Evolutionary conservation across 257 asterid genomes (phyloP), one percentile per base, ranked within the genome.

Genomic region (Fraxinus americana): DNA sequence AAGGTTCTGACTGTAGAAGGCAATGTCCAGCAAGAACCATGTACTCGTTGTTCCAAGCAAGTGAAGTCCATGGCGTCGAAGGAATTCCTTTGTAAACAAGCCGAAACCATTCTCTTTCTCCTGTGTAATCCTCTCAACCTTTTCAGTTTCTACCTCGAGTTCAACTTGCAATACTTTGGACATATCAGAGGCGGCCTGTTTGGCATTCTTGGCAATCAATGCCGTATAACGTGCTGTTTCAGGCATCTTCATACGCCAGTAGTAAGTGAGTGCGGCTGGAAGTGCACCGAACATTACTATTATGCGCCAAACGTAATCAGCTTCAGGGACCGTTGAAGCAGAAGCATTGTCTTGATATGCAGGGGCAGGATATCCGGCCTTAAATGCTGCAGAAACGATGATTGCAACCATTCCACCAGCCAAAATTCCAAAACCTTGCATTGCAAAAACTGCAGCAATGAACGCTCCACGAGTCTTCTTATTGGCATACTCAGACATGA

Each of bases 11-110:
- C 91, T 85, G 82, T 85, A 85, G 54, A 79, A 87, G 3, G 90
- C 90, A 5, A 87, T 87, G 78, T 87, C 91, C 1, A 87, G 76
- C 1, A 87, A 81, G 52, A 88, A 83, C 91, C 91, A 88, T 0
- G 89, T 88, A 9, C 82, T 72, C n/a, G 67, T 50, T 1, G 89
- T 87, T 4, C 89, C 89, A 39, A 88, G 80, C 4, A 85, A 16
- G 34, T 88, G 89, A 1, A 88, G 59, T 1, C 89, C 89, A 1
- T 88, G 91, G 9, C 91, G 87, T 1, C 65, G 61, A 9, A 75
- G 5, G 35, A 87, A 88, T 50, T 83, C 70, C 21, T 0, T 75
- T 0, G 85, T 75, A 8, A 76, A 76, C 72, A 76, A 67, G 32
- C 79, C 79, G 32, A 76, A 76, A 39, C 13, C 73, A 4, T 50